Evolutionary conservation across 106 monocot species (phyloP).

Genomic region (Acorus gramineus): DNA sequence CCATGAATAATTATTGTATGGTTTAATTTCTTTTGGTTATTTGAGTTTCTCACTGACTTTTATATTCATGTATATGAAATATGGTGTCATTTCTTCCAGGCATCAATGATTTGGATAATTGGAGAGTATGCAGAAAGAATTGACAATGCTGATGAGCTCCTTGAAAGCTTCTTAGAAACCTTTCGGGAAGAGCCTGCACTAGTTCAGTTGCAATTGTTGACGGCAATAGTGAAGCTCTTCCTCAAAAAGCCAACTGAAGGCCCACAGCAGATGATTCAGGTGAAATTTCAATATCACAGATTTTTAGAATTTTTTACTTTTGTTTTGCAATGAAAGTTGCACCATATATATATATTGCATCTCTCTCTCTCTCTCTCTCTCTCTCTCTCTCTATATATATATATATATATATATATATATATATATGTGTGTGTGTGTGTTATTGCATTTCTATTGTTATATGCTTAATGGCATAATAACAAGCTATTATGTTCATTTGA

Average conservation of each 20-base stretch:
- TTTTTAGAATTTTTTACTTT: neutral
- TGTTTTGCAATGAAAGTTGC: no score
- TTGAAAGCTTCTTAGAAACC: constrained; percentile 93
- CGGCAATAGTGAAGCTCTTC: constrained; percentile 96
- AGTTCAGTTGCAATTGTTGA: constrained; percentile 87
- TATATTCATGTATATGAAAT: no score
- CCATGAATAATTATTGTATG: neutral
- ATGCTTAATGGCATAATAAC: no score
- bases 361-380: no score
- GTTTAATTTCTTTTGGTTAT: constrained; percentile 2
- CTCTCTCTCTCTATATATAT: no score
- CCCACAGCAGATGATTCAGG: constrained; percentile 99
- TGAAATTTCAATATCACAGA: constrained; percentile 8
- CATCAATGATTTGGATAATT: constrained; percentile 99
- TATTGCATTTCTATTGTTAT: no score
- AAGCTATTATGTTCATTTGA: no score
- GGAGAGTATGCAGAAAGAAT: constrained; percentile 99
- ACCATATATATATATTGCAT: no score
- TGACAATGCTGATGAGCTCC: constrained; percentile 99
- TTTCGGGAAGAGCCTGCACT: constrained; percentile 96
- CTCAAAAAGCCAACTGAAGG: constrained; percentile 99
- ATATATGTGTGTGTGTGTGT: no score
- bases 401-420: no score
- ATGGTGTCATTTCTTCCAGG: constrained; percentile 30
- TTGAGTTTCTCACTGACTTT: no score